Conservation (phyloP, 2,329 filamentous ascomycete genomes). For the Nigrograna mackinnonii region DNA sequence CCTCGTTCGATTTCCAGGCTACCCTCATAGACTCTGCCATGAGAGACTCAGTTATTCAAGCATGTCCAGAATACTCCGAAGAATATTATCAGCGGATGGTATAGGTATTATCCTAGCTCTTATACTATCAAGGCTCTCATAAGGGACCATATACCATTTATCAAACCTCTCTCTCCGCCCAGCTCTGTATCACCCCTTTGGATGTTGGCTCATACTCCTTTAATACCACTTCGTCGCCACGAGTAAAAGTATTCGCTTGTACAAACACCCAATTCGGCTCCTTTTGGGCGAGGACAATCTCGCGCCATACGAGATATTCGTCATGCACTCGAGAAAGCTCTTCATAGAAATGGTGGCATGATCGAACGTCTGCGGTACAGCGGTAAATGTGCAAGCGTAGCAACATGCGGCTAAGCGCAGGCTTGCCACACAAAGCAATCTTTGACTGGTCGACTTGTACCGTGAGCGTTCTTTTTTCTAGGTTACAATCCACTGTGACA, state of each 20-base stretch:
- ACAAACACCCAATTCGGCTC: slow-evolving; percentile 11
- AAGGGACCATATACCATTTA: too few relatives aligned
- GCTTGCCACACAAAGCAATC: slow-evolving; percentile 11
- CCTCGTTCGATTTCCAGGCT: slow-evolving; percentile 25
- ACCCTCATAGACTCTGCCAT: slow-evolving; percentile 30
- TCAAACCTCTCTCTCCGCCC: slow-evolving; percentile 10
- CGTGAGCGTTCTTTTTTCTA: slow-evolving; percentile 1
- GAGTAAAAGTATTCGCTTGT: slow-evolving; percentile 14
- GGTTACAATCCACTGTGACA: slow-evolving; percentile 8
- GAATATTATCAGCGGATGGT: slow-evolving; percentile 22
- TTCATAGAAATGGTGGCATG: slow-evolving; percentile 13
- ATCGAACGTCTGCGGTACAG: slow-evolving; percentile 16
- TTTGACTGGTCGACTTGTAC: slow-evolving; percentile 13
- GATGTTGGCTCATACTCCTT: slow-evolving; percentile 11
- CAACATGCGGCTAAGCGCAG: slow-evolving; percentile 12
- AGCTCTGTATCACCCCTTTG: slow-evolving; percentile 13
- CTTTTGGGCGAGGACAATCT: slow-evolving; percentile 10
- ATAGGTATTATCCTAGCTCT: slow-evolving; percentile 24
- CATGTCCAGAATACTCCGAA: slow-evolving; percentile 30
- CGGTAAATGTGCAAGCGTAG: slow-evolving; percentile 16
- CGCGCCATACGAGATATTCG: slow-evolving; percentile 10
- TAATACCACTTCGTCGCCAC: slow-evolving; percentile 6
- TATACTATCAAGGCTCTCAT: slow-evolving; percentile 32
- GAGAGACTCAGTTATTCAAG: slow-evolving; percentile 30
- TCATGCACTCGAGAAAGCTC: slow-evolving; percentile 11